Evolutionary conservation across 768 basidiomycete genomes (phyloP), one percentile per base, ranked within the genome.

Genomic region (Russula compacta): DNA sequence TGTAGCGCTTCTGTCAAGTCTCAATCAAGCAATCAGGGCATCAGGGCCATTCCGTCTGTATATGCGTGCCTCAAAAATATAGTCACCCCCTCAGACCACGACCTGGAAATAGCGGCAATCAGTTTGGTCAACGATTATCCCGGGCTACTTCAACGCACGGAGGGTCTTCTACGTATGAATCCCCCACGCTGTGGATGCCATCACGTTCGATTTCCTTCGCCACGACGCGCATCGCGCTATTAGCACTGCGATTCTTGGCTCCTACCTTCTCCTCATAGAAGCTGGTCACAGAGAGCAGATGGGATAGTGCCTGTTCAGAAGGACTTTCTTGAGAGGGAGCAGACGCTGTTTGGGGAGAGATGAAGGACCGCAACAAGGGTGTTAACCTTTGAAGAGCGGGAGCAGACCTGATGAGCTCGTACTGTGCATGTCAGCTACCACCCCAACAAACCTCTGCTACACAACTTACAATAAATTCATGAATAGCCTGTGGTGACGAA

Each of bases 361-460:
- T 56, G 29, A 56, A 54, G 10, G 52, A 58, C 12, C 64, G 74
- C 33, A 85, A 69, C 29, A 84, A 69, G 0, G 64, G 66, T 35
- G 68, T 60, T 63, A 86, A 83, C 60, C 78, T 82, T 53, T 74
- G 75, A 36, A 87, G 68, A 40, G 75, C 70, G 2, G 74, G 64
- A 5, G 80, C 75, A 6, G 82, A 83, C 19, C 85, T 79, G 21
- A 86, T 79, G 19, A 87, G 74, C 64, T 88, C 85, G 63, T 88
- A 87, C 84, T 87, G 47, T 38, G 47, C 19, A 21, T 36, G 35
- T 49, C 43, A 61, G 58, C 53, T 42, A 36, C 32, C 39, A 57
- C 35, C 7, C 7, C 1, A 43, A 44, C 35, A 15, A 53, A 21
- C 14, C 48, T 53, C 53, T 43, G 14, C 32, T 36, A 46, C 32